Conservation (phyloP, 2,329 filamentous ascomycete genomes). For the Lasiodiplodia hormozganensis region DNA sequence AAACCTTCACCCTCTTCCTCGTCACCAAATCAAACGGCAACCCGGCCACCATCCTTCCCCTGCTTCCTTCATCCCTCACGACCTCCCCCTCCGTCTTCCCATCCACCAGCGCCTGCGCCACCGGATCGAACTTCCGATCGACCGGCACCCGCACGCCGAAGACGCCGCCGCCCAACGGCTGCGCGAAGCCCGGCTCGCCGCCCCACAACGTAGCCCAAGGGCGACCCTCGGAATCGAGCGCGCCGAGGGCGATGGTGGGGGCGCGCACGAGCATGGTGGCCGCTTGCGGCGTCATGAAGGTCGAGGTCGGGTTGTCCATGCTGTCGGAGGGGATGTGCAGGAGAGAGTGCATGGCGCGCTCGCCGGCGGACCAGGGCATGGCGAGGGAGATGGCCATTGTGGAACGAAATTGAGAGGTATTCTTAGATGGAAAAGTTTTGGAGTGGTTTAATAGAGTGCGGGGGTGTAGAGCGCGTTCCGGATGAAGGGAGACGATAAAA, state of each 20-base stretch:
- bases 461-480: too few species aligned
- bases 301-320: slow-evolving; percentile 70
- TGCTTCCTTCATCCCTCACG: slow-evolving; percentile 41
- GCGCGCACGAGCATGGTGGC: slow-evolving; percentile 66
- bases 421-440: too few species aligned
- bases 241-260: slow-evolving; percentile 75
- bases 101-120: slow-evolving; percentile 68
- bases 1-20: slow-evolving; percentile 76
- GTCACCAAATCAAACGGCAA: slow-evolving; percentile 70
- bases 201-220: slow-evolving; percentile 84
- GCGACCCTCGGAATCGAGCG: slow-evolving; percentile 67
- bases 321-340: slow-evolving; percentile 62
- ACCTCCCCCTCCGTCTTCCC: slow-evolving; percentile 52
- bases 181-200: slow-evolving; percentile 73
- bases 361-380: slow-evolving; percentile 69
- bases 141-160: slow-evolving; percentile 70
- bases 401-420: too few species aligned
- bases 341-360: slow-evolving; percentile 68
- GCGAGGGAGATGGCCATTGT: slow-evolving; percentile 54
- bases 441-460: too few species aligned
- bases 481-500: neutral
- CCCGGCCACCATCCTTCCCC: slow-evolving; percentile 65
- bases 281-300: slow-evolving; percentile 67
- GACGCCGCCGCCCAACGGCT: slow-evolving; percentile 66
- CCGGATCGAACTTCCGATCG: slow-evolving; percentile 71